Conservation (phyloP, 345 rosid species). For the Syzygium jambos region DNA sequence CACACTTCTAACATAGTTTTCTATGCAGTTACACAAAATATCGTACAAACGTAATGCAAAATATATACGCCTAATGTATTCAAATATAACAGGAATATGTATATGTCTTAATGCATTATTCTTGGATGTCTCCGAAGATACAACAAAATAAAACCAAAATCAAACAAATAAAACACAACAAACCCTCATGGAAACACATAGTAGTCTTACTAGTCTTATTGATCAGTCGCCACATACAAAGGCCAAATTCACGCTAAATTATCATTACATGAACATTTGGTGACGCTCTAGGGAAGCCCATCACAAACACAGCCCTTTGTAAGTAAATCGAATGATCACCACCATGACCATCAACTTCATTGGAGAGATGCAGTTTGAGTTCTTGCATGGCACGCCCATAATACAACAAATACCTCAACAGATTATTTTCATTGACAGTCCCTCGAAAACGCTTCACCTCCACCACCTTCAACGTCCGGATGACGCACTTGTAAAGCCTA, state of each 20-base stretch:
- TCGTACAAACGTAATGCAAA: neutral
- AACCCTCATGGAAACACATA: neutral
- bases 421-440: neutral
- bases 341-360: neutral
- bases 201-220: neutral
- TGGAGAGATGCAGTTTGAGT: constrained; percentile 10
- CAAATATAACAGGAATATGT: neutral
- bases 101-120: neutral
- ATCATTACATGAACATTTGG: neutral
- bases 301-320: neutral
- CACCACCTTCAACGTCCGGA: constrained; percentile 17
- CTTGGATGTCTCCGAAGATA: neutral
- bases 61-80: neutral
- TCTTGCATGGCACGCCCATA: constrained; percentile 12
- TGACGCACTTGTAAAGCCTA: constrained; percentile 9
- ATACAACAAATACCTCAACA: constrained; percentile 13
- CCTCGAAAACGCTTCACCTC: constrained; percentile 22
- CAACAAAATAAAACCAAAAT: neutral
- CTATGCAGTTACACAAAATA: neutral
- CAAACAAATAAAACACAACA: neutral
- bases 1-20: too few species aligned
- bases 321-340: neutral
- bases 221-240: neutral
- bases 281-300: neutral
- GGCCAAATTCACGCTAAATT: neutral